Base-by-base conservation (phyloP, 169 alveolate species). In the Plasmodium coatneyi region DNA sequence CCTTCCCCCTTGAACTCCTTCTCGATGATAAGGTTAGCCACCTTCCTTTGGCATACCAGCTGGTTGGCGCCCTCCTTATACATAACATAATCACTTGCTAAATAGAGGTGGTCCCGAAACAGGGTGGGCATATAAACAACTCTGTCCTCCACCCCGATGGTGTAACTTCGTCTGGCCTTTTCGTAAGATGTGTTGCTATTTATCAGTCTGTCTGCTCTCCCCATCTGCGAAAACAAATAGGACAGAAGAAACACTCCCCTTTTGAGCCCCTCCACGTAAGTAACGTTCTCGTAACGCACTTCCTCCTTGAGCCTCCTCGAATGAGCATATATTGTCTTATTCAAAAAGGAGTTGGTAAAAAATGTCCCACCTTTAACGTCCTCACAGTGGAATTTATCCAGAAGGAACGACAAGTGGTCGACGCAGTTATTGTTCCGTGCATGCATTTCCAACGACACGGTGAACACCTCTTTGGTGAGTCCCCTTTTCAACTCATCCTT, bases 381-480 rank as follows among this genome's bases (percentile, higher is more conserved):
- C 25, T 74, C 19, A 49, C 93, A 84, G 28, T 30, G 28, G 80
- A 84, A 84, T 60, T 84, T 84, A n/a, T 66, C 34, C 28, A 84
- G 49, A 84, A 84, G 60, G 66, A 52, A 54, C 0, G 93, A 49
- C 30, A 84, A 22, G 3, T 22, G 10, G 49, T 84, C 93, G 3
- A 84, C 28, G 16, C 28, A 30, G 22, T 74, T 74, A 22, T 84
- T 36, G 66, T 52, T 84, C 39, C 41, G 49, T 30, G 52, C 56
- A 49, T 84, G 80, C 79, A 84, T 84, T n/a, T 72, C 56, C 1
- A 84, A 84, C 28, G 93, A 84, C 19, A 74, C 14, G 22, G 78
- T 41, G 25, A 84, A 74, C 12, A 84, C 43, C 6, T 84, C 60
- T 28, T 84, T 84, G 25, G 16, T 72, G 56, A 19, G 3, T 14